These are phyloP conservation scores for Emericellopsis cladophorae DNA, from an alignment of 2,329 filamentous ascomycete genomes.

Conservation along the genomic window DNA sequence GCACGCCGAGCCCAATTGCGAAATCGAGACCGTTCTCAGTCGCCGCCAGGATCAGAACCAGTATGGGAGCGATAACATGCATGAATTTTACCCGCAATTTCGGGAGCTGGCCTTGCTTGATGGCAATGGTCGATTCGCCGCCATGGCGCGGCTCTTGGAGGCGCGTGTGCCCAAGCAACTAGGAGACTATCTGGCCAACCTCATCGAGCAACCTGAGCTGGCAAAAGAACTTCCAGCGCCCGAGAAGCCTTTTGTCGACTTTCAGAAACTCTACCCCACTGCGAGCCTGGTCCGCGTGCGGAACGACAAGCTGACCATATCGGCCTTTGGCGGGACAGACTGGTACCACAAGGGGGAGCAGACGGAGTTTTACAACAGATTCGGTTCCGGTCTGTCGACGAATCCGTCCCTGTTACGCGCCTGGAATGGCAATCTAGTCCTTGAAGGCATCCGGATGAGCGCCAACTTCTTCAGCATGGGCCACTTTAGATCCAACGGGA, in stretches of 20 bases:
- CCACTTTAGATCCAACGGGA: constrained; percentile 8
- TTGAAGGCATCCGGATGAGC: constrained; percentile 7
- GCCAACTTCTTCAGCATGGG: constrained; percentile 10
- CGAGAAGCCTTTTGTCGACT: constrained; percentile 6
- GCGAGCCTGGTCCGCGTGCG: constrained; percentile 6
- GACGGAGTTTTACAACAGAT: constrained; percentile 7
- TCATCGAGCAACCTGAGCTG: constrained; percentile 8
- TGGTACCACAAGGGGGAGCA: constrained; percentile 6
- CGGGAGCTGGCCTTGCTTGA: constrained; percentile 7
- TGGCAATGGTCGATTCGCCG: constrained; percentile 6
- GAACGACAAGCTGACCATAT: constrained; percentile 6
- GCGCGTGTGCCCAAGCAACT: constrained; percentile 2
- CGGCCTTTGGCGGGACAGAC: constrained; percentile 7
- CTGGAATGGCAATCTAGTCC: constrained; percentile 6
- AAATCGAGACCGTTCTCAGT: constrained; percentile 8
- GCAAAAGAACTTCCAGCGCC: constrained; percentile 4
- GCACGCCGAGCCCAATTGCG: constrained; percentile 6
- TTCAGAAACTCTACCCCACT: constrained; percentile 5
- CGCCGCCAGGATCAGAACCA: constrained; percentile 8
- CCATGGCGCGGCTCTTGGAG: constrained; percentile 7
- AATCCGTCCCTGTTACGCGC: constrained; percentile 9
- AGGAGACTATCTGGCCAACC: constrained; percentile 6
- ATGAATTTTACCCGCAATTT: constrained; percentile 6
- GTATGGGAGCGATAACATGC: constrained; percentile 4
- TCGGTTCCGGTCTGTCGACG: constrained; percentile 8